phyloP scores from a whole-genome alignment of 768 basidiomycete species.

The Mrakia blollopis region DNA sequence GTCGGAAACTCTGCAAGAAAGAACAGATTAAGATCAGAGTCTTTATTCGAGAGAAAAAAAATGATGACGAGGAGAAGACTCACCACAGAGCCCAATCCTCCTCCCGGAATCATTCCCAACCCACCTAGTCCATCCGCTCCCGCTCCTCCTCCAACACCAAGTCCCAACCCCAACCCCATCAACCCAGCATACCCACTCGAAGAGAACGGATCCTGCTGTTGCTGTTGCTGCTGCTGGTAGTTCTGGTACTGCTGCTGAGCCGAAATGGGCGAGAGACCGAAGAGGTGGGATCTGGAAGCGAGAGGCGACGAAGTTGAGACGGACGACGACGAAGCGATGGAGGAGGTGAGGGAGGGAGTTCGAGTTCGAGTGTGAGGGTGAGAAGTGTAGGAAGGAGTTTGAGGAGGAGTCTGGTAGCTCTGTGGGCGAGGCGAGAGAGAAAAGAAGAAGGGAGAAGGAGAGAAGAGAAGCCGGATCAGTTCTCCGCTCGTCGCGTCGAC shows the following conservation, averaged over 20 bases:
- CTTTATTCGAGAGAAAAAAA: background rate
- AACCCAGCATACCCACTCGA: slow-evolving; percentile 6
- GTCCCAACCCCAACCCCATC: background rate
- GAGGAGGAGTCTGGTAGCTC: slow-evolving; percentile 12
- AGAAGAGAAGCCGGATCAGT: too few relatives aligned
- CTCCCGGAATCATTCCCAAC: background rate
- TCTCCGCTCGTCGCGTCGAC: background rate
- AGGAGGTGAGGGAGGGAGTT: slow-evolving; percentile 9
- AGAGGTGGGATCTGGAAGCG: background rate
- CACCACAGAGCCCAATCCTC: background rate
- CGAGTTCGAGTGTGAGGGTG: background rate
- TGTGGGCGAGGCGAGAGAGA: background rate
- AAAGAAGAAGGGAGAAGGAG: background rate
- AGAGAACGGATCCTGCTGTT: background rate
- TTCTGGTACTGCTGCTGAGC: background rate
- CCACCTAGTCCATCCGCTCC: background rate
- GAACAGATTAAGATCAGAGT: background rate
- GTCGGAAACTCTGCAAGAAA: slow-evolving; percentile 2
- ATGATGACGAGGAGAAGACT: background rate
- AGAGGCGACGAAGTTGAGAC: background rate
- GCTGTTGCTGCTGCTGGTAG: background rate
- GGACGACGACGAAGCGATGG: slow-evolving; percentile 2
- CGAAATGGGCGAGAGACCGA: background rate
- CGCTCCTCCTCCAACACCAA: background rate
- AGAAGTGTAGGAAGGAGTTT: background rate